Evolutionary conservation across 495 filamentous ascomycete species (phyloP).

Genomic region (Penicillium simplicissimum): DNA sequence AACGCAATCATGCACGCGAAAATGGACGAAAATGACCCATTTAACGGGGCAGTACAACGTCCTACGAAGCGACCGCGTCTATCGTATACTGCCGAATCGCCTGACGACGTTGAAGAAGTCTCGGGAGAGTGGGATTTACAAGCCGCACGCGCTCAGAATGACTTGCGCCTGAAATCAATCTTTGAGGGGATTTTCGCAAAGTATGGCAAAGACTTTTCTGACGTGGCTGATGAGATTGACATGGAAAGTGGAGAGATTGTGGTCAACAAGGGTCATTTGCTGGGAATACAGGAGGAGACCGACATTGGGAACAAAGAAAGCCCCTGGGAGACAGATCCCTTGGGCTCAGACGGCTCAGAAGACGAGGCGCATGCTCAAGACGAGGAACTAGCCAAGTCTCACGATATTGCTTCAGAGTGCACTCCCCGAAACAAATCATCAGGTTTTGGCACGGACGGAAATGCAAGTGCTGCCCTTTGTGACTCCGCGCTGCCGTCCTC

Average conservation of each 20-base stretch:
- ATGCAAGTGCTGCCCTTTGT: conserved; percentile 31
- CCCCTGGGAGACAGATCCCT: conserved; percentile 21
- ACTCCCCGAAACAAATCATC: background rate
- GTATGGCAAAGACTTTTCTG: conserved; percentile 80
- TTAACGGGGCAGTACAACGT: conserved; percentile 50
- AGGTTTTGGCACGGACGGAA: background rate
- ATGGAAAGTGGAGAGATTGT: conserved; percentile 73
- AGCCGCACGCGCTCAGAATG: conserved; percentile 59
- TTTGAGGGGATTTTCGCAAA: conserved; percentile 89
- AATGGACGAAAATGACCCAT: conserved; percentile 5
- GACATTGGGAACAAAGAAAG: conserved; percentile 39
- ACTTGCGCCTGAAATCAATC: conserved; percentile 67
- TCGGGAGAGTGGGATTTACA: conserved; percentile 47
- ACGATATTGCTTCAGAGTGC: background rate
- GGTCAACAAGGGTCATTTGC: conserved; percentile 83
- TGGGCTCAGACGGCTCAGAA: background rate
- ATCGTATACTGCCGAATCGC: conserved; percentile 40
- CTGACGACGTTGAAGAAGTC: conserved; percentile 44
- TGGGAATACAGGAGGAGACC: conserved; percentile 54
- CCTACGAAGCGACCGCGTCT: conserved; percentile 59
- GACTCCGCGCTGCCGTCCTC: conserved; percentile 20
- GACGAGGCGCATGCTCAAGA: conserved; percentile 9
- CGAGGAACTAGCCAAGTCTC: background rate
- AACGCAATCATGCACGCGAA: conserved; percentile 1
- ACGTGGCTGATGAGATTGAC: conserved; percentile 81